Conservation (phyloP, 805 yeast genomes). For the Spathaspora passalidarum region DNA sequence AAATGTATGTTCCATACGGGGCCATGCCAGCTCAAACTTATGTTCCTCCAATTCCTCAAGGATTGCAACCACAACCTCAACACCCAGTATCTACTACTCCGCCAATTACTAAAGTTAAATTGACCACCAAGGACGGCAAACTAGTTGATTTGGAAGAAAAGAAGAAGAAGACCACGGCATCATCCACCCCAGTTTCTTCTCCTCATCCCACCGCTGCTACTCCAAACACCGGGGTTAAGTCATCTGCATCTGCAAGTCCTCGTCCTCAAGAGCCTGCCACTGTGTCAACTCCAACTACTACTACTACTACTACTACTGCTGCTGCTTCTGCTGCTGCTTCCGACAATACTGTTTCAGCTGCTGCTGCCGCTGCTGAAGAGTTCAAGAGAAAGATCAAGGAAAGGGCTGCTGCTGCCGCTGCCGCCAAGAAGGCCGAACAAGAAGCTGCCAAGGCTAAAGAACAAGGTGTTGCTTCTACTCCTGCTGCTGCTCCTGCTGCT, state of each 20-base stretch:
- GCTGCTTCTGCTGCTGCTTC: constrained; percentile 14
- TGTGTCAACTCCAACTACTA: constrained; percentile 11
- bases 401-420: constrained; percentile 12
- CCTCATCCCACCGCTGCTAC: constrained; percentile 16
- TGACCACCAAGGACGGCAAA: constrained; percentile 43
- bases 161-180: constrained; percentile 26
- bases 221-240: constrained; percentile 8
- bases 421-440: constrained; percentile 6
- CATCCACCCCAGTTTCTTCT: constrained; percentile 29
- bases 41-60: constrained; percentile 10
- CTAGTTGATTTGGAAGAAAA: constrained; percentile 42
- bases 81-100: constrained; percentile 9
- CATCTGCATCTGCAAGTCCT: constrained; percentile 10
- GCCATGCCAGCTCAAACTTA: constrained; percentile 12
- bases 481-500: background rate
- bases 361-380: constrained; percentile 29
- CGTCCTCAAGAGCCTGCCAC: constrained; percentile 6
- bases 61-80: constrained; percentile 8
- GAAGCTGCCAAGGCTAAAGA: constrained; percentile 5
- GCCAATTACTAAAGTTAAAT: constrained; percentile 25
- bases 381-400: constrained; percentile 35
- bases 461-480: background rate
- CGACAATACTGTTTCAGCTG: too few species aligned
- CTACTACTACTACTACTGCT: constrained; percentile 11
- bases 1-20: constrained; percentile 19